These are phyloP conservation scores for Solanum piurae DNA, from an alignment of 257 asterid genomes.

Conservation along the genomic window DNA sequence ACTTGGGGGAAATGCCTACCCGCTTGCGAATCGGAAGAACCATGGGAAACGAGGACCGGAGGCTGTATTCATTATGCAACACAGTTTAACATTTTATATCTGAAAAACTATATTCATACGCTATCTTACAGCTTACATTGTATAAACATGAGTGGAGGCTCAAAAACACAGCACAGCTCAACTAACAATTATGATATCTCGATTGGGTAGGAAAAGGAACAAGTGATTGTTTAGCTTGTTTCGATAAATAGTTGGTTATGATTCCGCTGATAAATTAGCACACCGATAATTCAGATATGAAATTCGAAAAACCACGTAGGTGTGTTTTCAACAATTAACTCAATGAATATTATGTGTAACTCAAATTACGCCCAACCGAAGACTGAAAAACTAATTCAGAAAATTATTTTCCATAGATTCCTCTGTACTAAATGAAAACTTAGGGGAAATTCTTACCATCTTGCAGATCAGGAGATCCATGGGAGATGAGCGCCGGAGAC, in stretches of 20 bases:
- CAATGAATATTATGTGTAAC: too few relatives aligned
- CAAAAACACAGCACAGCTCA: neutral
- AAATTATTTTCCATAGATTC: neutral
- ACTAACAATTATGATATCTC: neutral
- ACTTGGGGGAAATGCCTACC: too few relatives aligned
- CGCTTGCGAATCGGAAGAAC: neutral
- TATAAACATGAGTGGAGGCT: neutral
- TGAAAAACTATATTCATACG: neutral
- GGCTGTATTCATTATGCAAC: neutral
- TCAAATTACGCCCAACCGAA: neutral
- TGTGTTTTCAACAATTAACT: too few relatives aligned
- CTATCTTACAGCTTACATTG: neutral
- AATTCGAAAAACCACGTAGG: neutral
- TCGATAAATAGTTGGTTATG: neutral
- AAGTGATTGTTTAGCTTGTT: neutral
- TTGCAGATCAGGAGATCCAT: constrained; percentile 51
- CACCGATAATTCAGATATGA: neutral
- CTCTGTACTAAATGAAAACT: neutral
- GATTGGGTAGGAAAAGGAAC: too few relatives aligned
- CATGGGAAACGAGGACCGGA: neutral
- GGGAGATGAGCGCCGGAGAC: constrained; percentile 42
- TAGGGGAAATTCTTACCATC: constrained; percentile 14
- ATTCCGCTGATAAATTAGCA: neutral
- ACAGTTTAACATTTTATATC: neutral
- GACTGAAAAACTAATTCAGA: neutral